Evolutionary conservation across 257 asterid genomes (phyloP).

Genomic region (Asclepias syriaca): DNA sequence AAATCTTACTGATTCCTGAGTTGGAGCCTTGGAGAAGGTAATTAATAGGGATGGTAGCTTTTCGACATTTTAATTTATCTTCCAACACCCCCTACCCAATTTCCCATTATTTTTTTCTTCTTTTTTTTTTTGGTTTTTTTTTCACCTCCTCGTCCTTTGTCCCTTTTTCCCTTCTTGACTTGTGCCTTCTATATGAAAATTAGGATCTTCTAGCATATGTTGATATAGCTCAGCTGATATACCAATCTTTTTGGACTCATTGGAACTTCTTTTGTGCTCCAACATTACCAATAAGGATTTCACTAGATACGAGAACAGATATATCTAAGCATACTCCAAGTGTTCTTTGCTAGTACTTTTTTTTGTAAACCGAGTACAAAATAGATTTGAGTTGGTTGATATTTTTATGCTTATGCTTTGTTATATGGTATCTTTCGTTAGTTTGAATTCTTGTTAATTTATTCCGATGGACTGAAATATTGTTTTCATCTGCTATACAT

Average conservation of each 20-base stretch:
- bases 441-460: neutral
- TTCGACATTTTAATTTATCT: neutral
- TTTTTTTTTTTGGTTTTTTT: neutral
- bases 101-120: too few species aligned
- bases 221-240: conserved; percentile 8
- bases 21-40: conserved; percentile 1
- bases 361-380: conserved; percentile 8
- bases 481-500: neutral
- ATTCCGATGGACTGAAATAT: neutral
- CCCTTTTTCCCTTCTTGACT: neutral
- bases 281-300: conserved; percentile 12
- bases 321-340: neutral
- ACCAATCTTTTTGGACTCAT: neutral
- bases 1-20: neutral
- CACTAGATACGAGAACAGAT: conserved; percentile 10
- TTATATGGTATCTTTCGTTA: neutral
- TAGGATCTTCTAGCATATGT: conserved; percentile 4
- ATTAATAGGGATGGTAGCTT: neutral
- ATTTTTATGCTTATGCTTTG: neutral
- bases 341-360: neutral
- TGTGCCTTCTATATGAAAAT: neutral
- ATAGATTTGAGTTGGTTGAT: conserved; percentile 2
- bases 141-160: neutral
- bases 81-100: too few species aligned
- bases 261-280: conserved; percentile 13